Conservation (phyloP, 768 basidiomycete species). For the Tricholomella constricta region DNA sequence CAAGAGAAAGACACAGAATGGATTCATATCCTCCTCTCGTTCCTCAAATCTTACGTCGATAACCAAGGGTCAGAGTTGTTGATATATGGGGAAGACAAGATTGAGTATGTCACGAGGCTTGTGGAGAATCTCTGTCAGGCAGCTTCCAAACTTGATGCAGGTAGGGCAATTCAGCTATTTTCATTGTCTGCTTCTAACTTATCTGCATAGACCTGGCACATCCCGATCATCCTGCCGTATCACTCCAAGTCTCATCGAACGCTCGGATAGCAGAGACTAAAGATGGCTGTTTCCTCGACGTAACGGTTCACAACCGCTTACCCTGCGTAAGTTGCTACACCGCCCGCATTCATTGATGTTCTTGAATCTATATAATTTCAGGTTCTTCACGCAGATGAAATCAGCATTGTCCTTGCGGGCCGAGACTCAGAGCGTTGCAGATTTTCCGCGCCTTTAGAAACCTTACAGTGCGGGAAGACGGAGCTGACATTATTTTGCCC, state of each 20-base stretch:
- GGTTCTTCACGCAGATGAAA: conserved; percentile 62
- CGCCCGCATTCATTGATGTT: background rate
- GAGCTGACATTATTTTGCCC: conserved; percentile 65
- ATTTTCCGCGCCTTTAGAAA: conserved; percentile 46
- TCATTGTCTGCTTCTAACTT: background rate
- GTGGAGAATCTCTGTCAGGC: conserved; percentile 50
- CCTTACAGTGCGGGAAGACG: conserved; percentile 61
- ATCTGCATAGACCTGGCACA: conserved; percentile 58
- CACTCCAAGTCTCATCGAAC: conserved; percentile 46
- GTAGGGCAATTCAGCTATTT: conserved; percentile 33
- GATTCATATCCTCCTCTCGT: conserved; percentile 77
- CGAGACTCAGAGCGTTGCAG: conserved; percentile 62
- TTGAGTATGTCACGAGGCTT: conserved; percentile 53
- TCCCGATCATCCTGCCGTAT: conserved; percentile 69
- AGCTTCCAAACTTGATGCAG: conserved; percentile 53
- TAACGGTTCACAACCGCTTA: conserved; percentile 63
- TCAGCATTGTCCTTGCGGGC: conserved; percentile 62
- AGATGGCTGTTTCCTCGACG: conserved; percentile 66
- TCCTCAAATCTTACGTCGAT: conserved; percentile 68
- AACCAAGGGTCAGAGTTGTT: conserved; percentile 55
- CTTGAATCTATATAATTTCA: conserved; percentile 28
- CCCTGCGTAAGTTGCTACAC: conserved; percentile 64
- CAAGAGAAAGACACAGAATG: conserved; percentile 73
- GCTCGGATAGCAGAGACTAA: conserved; percentile 57
- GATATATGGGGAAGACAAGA: conserved; percentile 50